Evolutionary conservation across 768 basidiomycete species (phyloP).

Genomic region (Hygrophorus russula): DNA sequence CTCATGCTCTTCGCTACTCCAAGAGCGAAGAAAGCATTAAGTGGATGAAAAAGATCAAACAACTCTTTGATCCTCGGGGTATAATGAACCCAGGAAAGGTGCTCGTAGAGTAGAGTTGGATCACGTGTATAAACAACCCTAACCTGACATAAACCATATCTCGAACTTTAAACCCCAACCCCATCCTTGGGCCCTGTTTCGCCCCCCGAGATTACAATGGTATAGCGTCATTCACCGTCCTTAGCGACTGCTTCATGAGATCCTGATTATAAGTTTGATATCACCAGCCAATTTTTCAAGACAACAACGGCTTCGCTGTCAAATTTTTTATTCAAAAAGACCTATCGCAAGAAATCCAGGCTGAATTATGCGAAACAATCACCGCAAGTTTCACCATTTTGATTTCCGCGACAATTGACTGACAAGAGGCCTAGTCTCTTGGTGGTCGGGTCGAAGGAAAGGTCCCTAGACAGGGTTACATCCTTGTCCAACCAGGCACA

Average conservation of each 20-base stretch:
- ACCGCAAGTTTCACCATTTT: slow-evolving; percentile 31
- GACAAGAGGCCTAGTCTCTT: slow-evolving; percentile 33
- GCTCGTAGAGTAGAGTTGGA: slow-evolving; percentile 1
- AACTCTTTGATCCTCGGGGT: slow-evolving; percentile 78
- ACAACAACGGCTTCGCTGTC: slow-evolving; percentile 50
- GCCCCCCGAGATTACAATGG: too few relatives aligned
- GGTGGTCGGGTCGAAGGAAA: slow-evolving; percentile 72
- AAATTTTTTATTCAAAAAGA: slow-evolving; percentile 85
- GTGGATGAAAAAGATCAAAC: slow-evolving; percentile 85
- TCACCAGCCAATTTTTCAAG: slow-evolving; percentile 61
- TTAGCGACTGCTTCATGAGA: not conserved
- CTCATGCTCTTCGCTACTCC: slow-evolving; percentile 79
- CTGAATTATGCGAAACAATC: slow-evolving; percentile 64
- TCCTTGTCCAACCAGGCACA: slow-evolving; percentile 59
- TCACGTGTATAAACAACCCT: slow-evolving; percentile 23
- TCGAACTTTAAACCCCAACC: slow-evolving; percentile 29
- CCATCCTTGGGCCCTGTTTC: slow-evolving; percentile 40
- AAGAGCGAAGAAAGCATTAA: slow-evolving; percentile 72
- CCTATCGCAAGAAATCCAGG: slow-evolving; percentile 53
- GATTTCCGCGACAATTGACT: slow-evolving; percentile 1
- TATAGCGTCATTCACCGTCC: not conserved
- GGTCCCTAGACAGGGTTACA: slow-evolving; percentile 66
- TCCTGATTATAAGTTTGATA: not conserved
- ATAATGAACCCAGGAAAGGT: slow-evolving; percentile 94
- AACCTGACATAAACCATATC: slow-evolving; percentile 7